Evolutionary conservation across 192 early-diverging fungal species (phyloP).

Genomic region (Coemansia sp.): DNA sequence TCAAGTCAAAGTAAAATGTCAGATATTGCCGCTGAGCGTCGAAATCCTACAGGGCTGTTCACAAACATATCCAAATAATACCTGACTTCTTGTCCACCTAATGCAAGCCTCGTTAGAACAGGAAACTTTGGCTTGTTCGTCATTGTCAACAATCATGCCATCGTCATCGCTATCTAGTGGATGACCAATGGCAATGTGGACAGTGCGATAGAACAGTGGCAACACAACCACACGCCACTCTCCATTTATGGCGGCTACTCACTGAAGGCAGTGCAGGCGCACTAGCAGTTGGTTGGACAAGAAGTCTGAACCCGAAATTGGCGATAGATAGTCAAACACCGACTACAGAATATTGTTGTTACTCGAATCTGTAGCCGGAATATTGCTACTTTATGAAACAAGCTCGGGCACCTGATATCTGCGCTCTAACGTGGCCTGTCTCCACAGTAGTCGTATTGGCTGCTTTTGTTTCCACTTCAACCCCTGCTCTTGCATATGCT

Average conservation of each 20-base stretch:
- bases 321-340: neutral
- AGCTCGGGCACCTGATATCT: neutral
- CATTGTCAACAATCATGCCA: no score
- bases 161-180: neutral
- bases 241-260: slow-evolving; percentile 1
- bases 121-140: no score
- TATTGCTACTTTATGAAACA: no score
- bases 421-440: neutral
- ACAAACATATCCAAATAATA: no score
- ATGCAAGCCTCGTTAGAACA: no score
- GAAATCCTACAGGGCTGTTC: no score
- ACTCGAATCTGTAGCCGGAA: no score
- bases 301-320: neutral
- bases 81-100: no score
- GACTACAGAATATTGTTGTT: neutral
- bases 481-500: no score
- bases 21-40: no score
- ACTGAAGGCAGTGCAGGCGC: neutral
- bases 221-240: slow-evolving; percentile 10
- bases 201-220: slow-evolving; percentile 10
- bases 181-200: neutral
- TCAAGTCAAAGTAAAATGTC: no score
- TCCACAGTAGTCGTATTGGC: neutral
- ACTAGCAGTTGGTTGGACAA: neutral
- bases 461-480: neutral